Evolutionary conservation across 2,329 filamentous ascomycete species (phyloP), one percentile per base, ranked within the genome.

Genomic region (Pestalotiopsis fici): DNA sequence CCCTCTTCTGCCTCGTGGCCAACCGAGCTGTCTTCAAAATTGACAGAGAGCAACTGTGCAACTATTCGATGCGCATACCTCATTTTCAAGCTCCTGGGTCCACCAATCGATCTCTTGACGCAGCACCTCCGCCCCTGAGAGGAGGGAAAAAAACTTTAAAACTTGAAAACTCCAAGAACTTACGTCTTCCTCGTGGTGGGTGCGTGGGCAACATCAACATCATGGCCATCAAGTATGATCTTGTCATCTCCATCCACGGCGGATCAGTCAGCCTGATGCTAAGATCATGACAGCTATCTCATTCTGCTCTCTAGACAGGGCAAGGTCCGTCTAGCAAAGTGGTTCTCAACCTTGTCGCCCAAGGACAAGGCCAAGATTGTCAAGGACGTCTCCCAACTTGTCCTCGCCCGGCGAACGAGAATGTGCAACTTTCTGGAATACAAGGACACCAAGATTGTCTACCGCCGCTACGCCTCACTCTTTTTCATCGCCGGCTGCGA

Each of bases 401-500:
- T 99, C 74, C 91, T 99, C 73, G 96, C 96, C 70, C 90, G 96
- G 74, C 90, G 96, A 77, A 98, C 96, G 68, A 94, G 96, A 80
- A 99, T 99, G 96, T 99, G 96, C 89, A 99, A 99, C 83, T 99
- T 99, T 82, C 89, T 99, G 69, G 96, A 99, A 80, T 99, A 99
- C 83, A 99, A 99, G 90, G 96, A 99, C 83, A 97, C 93, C 74
- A 99, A 99, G 83, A 95, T 99, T 74, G 95, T 99, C 67, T 99
- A 99, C 83, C 94, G 96, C 76, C 94, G 96, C 80, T 99, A 99
- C 82, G 96, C 96, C 69, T 98, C 96, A 68, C 91, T 99, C 70
- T 99, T 98, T 87, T 99, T 99, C 87, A 99, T 99, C 80, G 95
- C 95, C 76, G 96, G 96, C 75, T 97, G 94, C 84, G 91, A 94